phyloP scores from a whole-genome alignment of 805 yeast genomes.

The Hanseniaspora guilliermondii region DNA sequence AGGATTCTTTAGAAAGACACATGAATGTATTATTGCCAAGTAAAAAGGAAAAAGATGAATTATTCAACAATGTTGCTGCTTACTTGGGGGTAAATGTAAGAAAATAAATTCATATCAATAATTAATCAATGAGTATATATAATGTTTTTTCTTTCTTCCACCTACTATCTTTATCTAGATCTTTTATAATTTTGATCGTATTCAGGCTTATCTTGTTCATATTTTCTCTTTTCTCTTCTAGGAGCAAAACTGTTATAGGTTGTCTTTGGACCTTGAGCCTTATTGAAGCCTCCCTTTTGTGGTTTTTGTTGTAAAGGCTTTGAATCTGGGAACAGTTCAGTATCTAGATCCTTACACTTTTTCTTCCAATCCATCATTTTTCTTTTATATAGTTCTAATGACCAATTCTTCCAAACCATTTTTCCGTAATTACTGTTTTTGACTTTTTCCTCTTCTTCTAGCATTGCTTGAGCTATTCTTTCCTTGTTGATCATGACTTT shows the following conservation, averaged over 20 bases:
- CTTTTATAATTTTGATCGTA: constrained; percentile 10
- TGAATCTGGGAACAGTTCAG: constrained; percentile 30
- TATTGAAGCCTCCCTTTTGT: neutral
- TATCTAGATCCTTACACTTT: constrained; percentile 42
- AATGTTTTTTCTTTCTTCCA: neutral
- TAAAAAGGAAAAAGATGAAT: constrained; percentile 38
- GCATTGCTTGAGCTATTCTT: constrained; percentile 59
- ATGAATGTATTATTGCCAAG: constrained; percentile 23
- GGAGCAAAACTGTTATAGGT: constrained; percentile 9
- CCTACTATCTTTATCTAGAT: neutral
- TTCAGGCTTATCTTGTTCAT: constrained; percentile 5
- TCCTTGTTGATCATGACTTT: constrained; percentile 76
- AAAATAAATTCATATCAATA: constrained; percentile 34
- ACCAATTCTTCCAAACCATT: constrained; percentile 92
- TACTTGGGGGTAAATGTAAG: constrained; percentile 52
- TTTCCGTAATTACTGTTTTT: constrained; percentile 81
- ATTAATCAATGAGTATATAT: neutral
- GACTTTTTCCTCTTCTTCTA: constrained; percentile 47
- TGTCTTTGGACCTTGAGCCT: constrained; percentile 1
- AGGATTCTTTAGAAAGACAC: constrained; percentile 22
- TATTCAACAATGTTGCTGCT: constrained; percentile 54
- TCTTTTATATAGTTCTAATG: constrained; percentile 63
- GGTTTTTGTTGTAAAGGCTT: constrained; percentile 24
- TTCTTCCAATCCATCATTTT: constrained; percentile 75
- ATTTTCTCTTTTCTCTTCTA: constrained; percentile 12